A percentile compares a stretch with the other conserved stretches of the same genome.
Conservation (phyloP, 2,329 filamentous ascomycete genomes). For the Cyclaneusma minus region DNA sequence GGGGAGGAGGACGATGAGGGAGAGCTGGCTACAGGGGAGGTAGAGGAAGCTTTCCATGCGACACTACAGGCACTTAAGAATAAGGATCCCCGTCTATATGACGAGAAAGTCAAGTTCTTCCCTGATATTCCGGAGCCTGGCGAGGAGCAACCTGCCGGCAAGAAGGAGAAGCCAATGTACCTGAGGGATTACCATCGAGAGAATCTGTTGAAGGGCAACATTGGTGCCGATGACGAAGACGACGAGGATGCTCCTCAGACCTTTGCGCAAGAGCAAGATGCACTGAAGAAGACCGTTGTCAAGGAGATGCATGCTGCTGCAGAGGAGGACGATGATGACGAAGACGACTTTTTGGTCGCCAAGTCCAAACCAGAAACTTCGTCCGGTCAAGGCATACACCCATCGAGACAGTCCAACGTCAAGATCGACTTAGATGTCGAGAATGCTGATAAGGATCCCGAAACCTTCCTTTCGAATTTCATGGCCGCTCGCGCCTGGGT, state of each 20-base stretch:
- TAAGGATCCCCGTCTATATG: constrained; percentile 86
- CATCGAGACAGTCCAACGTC: constrained; percentile 34
- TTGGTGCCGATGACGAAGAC: constrained; percentile 42
- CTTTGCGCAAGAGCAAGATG: constrained; percentile 79
- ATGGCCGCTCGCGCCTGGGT: constrained; percentile 87
- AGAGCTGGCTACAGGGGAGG: constrained; percentile 67
- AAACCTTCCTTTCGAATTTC: constrained; percentile 89
- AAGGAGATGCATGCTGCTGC: constrained; percentile 61
- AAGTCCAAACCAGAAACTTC: constrained; percentile 34
- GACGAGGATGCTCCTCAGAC: constrained; percentile 40
- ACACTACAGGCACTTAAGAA: constrained; percentile 76
- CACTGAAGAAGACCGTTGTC: constrained; percentile 62
- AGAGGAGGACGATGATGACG: constrained; percentile 25
- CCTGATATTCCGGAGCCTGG: constrained; percentile 40
- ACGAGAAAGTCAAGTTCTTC: constrained; percentile 68
- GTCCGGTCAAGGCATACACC: constrained; percentile 34
- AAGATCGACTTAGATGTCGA: constrained; percentile 49
- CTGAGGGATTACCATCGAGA: constrained; percentile 84
- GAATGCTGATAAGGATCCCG: constrained; percentile 74
- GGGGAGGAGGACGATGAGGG: constrained; percentile 86
- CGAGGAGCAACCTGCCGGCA: constrained; percentile 18
- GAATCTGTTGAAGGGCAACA: constrained; percentile 63
- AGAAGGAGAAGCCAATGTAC: constrained; percentile 69
- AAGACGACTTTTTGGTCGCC: constrained; percentile 53
- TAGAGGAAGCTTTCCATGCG: constrained; percentile 77